Evolutionary conservation across 192 early-diverging fungal genomes (phyloP), one percentile per base, ranked within the genome.

Genomic region (Rhizoclosmatium globosum): DNA sequence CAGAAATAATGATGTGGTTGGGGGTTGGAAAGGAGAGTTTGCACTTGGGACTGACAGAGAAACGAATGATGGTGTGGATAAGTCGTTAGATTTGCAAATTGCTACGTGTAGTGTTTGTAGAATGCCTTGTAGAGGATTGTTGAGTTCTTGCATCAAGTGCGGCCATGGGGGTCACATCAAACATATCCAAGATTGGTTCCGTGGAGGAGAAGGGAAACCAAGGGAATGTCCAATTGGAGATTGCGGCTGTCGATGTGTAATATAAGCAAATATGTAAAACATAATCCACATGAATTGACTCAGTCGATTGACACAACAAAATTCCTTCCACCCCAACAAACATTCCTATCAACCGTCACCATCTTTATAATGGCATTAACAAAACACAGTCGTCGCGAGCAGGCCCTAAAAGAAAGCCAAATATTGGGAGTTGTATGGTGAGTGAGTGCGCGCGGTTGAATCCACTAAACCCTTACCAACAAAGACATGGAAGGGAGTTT

Each of bases 151-250:
- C 4, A 42, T 53, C 2, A 66, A 53, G 21, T 76, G 74, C 43
- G 74, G 74, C 4, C 74, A 76, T 66, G 74, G 74, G 74, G 74
- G 0, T 3, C 74, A 76, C 39, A 66, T 76, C 39, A 13, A 47
- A 13, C 74, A 76, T 66, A 53, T 76, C 46, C 23, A 76, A 31
- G 64, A 3, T 19, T 76, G 74, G 74, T 76, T 76, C 39, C 53
- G 21, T 19, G 72, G 41, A 7, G 59, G 56, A 42, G 15, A 23
- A 61, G 11, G 6, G 23, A 57, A 3, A 38, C 2, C n/a, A 17
- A 39, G n/a, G 39, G 59, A 74, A 45, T 74, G 72, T 39, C 57
- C 72, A 3, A 41, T 74, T 59, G 72, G 72, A 9, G 72, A 46
- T 61, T 74, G 72, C 59, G 59, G 72, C 2, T 74, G 72, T 43